These are phyloP conservation scores for Thraustochytrium sp. DNA, from an alignment of 352 stramenopile genomes.

Conservation along the genomic window DNA sequence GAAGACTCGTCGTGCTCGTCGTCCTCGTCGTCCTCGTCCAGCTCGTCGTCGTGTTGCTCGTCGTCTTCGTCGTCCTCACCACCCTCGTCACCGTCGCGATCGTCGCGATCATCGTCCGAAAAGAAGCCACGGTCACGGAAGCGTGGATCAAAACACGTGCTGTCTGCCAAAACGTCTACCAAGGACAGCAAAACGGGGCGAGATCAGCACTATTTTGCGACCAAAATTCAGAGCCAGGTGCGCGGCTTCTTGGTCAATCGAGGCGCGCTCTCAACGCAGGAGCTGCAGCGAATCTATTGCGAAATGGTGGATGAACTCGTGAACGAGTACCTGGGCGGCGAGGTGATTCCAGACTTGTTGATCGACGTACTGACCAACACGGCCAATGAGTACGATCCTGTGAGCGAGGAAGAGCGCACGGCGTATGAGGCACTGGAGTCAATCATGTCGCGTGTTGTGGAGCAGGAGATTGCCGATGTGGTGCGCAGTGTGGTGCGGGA, in stretches of 20 bases:
- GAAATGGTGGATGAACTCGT: conserved; percentile 10
- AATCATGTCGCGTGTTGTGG: neutral
- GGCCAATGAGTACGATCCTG: conserved; percentile 23
- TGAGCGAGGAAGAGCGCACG: conserved; percentile 14
- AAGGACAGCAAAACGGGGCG: neutral
- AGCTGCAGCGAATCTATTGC: neutral
- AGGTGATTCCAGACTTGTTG: conserved; percentile 41
- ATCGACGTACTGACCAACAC: conserved; percentile 35
- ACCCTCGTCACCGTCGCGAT: neutral
- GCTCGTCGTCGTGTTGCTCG: neutral
- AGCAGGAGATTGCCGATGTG: neutral
- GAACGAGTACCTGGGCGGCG: conserved; percentile 9
- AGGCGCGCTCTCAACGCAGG: neutral
- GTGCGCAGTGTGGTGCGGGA: neutral
- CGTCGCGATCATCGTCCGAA: conserved; percentile 9
- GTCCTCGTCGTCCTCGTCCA: conserved; percentile 1
- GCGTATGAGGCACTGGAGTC: neutral
- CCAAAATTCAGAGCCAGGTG: conserved; percentile 6
- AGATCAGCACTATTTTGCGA: neutral
- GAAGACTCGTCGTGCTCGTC: neutral
- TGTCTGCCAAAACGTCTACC: no score
- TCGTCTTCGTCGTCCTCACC: neutral
- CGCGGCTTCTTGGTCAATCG: neutral
- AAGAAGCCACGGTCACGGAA: neutral
- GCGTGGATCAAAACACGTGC: no score